Percentiles rank a stretch among this genome's conserved stretches.
phyloP scores from a whole-genome alignment of 2,329 filamentous ascomycete species.

The Pseudogymnoascus sp. region DNA sequence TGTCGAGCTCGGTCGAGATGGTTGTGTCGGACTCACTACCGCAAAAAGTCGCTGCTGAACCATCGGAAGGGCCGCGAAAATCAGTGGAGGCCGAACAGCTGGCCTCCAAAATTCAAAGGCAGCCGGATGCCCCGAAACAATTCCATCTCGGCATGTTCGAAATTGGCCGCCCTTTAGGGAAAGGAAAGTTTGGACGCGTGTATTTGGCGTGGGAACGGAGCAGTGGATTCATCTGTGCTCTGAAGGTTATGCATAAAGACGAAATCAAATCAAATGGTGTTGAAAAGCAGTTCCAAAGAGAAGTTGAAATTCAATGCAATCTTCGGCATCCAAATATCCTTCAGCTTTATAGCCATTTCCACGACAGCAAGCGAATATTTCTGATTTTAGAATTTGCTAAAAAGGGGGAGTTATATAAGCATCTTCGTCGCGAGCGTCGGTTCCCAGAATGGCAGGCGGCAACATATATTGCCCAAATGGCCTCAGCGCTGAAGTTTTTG shows the following conservation, averaged over 20 bases:
- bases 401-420: conserved; percentile 67
- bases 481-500: conserved; percentile 77
- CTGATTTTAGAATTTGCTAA: conserved; percentile 66
- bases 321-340: conserved; percentile 65
- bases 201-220: conserved; percentile 63
- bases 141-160: conserved; percentile 72
- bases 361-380: conserved; percentile 66
- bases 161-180: conserved; percentile 64
- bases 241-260: conserved; percentile 66
- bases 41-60: conserved; percentile 41
- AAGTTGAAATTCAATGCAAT: conserved; percentile 69
- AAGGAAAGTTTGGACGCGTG: conserved; percentile 67
- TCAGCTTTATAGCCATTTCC: conserved; percentile 63
- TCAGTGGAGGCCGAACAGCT: conserved; percentile 41
- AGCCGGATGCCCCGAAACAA: conserved; percentile 50
- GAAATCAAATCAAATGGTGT: conserved; percentile 59
- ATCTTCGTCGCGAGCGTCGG: conserved; percentile 57
- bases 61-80: conserved; percentile 41
- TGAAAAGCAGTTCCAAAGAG: conserved; percentile 64
- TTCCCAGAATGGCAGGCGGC: conserved; percentile 67
- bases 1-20: conserved; percentile 35
- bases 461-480: conserved; percentile 69
- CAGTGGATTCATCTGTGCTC: conserved; percentile 61
- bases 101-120: conserved; percentile 46
- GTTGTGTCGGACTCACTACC: conserved; percentile 42